phyloP scores from a whole-genome alignment of 2,329 filamentous ascomycete species.

The Xylariaceae sp. region DNA sequence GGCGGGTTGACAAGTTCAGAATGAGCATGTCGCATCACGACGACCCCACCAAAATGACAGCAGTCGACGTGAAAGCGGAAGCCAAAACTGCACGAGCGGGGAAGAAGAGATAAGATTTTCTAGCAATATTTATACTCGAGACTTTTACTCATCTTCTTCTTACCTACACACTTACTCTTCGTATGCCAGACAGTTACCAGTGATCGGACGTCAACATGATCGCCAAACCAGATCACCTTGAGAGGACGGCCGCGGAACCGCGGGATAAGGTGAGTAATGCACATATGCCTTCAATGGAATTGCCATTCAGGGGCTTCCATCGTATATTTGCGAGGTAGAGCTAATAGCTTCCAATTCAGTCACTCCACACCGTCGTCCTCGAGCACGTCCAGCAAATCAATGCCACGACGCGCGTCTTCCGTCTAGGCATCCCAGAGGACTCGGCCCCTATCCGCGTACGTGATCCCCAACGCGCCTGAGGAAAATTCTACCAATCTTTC shows the following conservation, averaged over 20 bases:
- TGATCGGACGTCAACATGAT: conserved; percentile 17
- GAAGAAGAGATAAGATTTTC: background rate
- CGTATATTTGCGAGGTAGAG: too few species aligned
- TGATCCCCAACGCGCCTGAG: background rate
- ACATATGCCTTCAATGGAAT: background rate
- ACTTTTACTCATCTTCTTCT: too few species aligned
- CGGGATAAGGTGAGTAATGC: conserved; percentile 50
- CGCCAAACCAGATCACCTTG: conserved; percentile 50
- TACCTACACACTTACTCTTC: too few species aligned
- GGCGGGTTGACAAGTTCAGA: background rate
- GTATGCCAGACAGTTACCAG: too few species aligned
- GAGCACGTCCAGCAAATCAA: conserved; percentile 60
- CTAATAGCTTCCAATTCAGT: conserved; percentile 28
- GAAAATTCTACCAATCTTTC: too few species aligned
- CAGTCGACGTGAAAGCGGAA: background rate
- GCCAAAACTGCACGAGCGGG: background rate
- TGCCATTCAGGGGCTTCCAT: too few species aligned
- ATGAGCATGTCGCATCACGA: background rate
- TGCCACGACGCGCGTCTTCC: conserved; percentile 61
- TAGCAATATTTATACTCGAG: background rate
- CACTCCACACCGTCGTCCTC: conserved; percentile 57
- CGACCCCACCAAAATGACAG: background rate
- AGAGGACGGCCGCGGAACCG: conserved; percentile 69
- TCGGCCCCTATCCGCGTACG: conserved; percentile 44
- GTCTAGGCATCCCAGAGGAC: conserved; percentile 51